These are phyloP conservation scores for Coniella vitis DNA, from an alignment of 2,329 filamentous ascomycete species.

Conservation along the genomic window DNA sequence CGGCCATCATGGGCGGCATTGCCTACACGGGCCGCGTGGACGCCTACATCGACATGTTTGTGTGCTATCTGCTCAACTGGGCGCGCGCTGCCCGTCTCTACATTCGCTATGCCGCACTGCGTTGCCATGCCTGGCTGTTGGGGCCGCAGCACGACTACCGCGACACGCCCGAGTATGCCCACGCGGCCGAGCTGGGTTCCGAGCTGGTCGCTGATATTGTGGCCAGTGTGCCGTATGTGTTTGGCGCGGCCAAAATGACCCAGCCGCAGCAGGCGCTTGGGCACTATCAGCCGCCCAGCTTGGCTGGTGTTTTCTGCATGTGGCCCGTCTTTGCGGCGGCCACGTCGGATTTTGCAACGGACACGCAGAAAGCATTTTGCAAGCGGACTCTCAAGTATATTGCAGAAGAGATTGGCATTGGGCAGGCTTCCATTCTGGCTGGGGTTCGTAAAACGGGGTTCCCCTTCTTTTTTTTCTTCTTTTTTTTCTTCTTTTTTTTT, in stretches of 20 bases:
- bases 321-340: slow-evolving; percentile 15
- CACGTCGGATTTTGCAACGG: slow-evolving; percentile 14
- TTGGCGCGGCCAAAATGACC: slow-evolving; percentile 3
- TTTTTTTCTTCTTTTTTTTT: not conserved
- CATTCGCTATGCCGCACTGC: slow-evolving; percentile 11
- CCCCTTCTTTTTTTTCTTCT: not conserved
- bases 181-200: not conserved
- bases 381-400: slow-evolving; percentile 15
- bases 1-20: slow-evolving; percentile 10
- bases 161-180: slow-evolving; percentile 6
- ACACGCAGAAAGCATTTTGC: slow-evolving; percentile 11
- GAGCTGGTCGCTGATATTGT: slow-evolving; percentile 8
- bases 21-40: slow-evolving; percentile 10
- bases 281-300: slow-evolving; percentile 5
- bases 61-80: slow-evolving; percentile 16
- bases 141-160: slow-evolving; percentile 12
- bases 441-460: slow-evolving; percentile 1
- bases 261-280: not conserved
- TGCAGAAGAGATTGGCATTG: slow-evolving; percentile 15
- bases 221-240: slow-evolving; percentile 14
- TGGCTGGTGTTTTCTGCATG: slow-evolving; percentile 13
- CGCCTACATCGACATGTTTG: slow-evolving; percentile 16
- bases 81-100: slow-evolving; percentile 13
- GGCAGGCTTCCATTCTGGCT: slow-evolving; percentile 15
- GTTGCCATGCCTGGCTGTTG: slow-evolving; percentile 13